phyloP scores from a whole-genome alignment of 2,329 filamentous ascomycete genomes.

The Xylaria sp. region DNA sequence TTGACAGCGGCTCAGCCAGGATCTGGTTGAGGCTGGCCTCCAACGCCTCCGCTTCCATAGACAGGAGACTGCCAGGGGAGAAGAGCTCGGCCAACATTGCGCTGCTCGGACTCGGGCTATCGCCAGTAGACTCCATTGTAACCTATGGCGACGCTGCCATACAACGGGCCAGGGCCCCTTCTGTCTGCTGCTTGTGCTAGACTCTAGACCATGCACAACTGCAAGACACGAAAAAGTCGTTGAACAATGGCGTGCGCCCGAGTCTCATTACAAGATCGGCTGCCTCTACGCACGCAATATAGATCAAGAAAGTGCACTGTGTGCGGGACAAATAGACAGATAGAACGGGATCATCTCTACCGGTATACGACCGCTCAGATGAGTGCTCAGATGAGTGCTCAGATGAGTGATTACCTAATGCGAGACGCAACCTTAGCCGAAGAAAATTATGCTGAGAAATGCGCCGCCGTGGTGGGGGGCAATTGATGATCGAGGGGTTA shows the following conservation, averaged over 20 bases:
- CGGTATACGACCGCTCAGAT: too few relatives aligned
- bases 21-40: constrained; percentile 10
- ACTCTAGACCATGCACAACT: background rate
- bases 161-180: background rate
- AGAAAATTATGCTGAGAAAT: constrained; percentile 15
- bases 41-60: constrained; percentile 10
- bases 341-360: too few relatives aligned
- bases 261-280: too few relatives aligned
- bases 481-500: constrained; percentile 25
- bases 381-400: too few relatives aligned
- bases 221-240: too few relatives aligned
- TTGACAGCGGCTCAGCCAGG: constrained; percentile 4
- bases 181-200: background rate
- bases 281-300: too few relatives aligned
- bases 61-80: constrained; percentile 12
- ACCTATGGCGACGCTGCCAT: background rate
- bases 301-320: too few relatives aligned
- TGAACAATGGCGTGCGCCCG: too few relatives aligned
- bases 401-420: too few relatives aligned
- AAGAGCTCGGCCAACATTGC: background rate
- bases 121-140: background rate
- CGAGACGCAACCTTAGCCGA: too few relatives aligned
- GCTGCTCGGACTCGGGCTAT: background rate
- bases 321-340: too few relatives aligned
- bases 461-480: constrained; percentile 36